Base-by-base conservation (phyloP, 164 flowering plant genomes). In the Santalum album region DNA sequence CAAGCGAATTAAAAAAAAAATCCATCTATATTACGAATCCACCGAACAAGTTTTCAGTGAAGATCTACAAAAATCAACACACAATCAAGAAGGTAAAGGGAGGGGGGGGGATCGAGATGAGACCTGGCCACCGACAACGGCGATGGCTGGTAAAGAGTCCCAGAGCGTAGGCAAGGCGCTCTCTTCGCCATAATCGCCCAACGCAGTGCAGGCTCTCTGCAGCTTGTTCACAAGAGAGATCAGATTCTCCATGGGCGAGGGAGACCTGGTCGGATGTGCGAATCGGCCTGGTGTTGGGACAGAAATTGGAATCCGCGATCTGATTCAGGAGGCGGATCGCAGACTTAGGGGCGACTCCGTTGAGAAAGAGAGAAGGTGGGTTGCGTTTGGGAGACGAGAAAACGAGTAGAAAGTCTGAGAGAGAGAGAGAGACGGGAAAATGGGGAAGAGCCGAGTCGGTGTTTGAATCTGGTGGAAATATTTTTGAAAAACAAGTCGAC, bases 81-180 rank as follows among this genome's bases (percentile, higher is more conserved):
- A 26, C n/a, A 16, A 6, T 7, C 9, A 52, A 5, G 45, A 42
- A 27, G 40, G 49, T 21, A 46, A 46, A 49, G 1, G 4, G 14
- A 16, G 26, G 29, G 9, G 1, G 35, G 7, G 11, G n/a, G 48
- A 46, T 34, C 15, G 14, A 14, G 35, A 45, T n/a, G 60, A 32
- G 40, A 91, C 98, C 95, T 91, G 98, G 42, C 98, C 98, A 47
- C 98, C 98, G 57, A 92, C 95, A 58, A 92, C 96, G 49, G 95
- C 98, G 38, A 92, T 84, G 7, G 98, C 63, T 6, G 98, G 98
- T 43, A 91, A 61, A 14, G 98, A 80, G 70, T 91, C 98, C 98
- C 98, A 91, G 1, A 91, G 83, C 48, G 96, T 84, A 12, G 98
- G 96, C 65, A 88, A 54, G 7, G 96, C 78, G 52, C 77, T 75